Percentiles rank a stretch among this genome's conserved stretches.
phyloP scores from a whole-genome alignment of 805 yeast genomes.

The Nakazawaea pomicola region DNA sequence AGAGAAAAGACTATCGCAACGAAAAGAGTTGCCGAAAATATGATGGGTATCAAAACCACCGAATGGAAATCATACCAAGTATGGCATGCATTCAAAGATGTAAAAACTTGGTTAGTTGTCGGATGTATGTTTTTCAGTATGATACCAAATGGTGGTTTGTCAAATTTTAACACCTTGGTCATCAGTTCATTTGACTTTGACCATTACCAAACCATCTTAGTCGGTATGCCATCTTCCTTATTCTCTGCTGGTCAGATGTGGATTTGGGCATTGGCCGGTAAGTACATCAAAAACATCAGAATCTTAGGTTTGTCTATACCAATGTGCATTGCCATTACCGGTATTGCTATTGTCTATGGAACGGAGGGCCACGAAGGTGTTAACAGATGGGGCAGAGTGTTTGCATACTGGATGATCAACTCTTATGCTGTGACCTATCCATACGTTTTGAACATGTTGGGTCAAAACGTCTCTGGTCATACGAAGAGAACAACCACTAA shows the following conservation, averaged over 20 bases:
- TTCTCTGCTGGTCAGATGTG: conserved; percentile 18
- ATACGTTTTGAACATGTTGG: conserved; percentile 21
- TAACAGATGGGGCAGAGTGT: conserved; percentile 24
- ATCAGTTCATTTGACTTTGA: conserved; percentile 15
- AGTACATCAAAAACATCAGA: conserved; percentile 17
- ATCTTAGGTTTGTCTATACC: conserved; percentile 20
- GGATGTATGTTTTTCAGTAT: conserved; percentile 20
- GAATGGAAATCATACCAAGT: conserved; percentile 23
- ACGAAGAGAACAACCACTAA: conserved; percentile 44
- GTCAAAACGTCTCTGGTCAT: conserved; percentile 42
- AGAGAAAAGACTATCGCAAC: conserved; percentile 22
- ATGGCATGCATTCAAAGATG: conserved; percentile 19
- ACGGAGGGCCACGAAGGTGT: conserved; percentile 19
- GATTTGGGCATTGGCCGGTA: conserved; percentile 14
- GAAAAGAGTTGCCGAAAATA: conserved; percentile 23
- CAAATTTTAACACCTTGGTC: conserved; percentile 24
- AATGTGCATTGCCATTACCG: conserved; percentile 21
- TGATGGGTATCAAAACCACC: conserved; percentile 24
- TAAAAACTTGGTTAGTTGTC: conserved; percentile 19
- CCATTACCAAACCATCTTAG: conserved; percentile 13
- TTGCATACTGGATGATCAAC: conserved; percentile 28
- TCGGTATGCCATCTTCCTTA: conserved; percentile 17
- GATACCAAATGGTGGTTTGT: conserved; percentile 27
- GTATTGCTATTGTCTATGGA: conserved; percentile 21
- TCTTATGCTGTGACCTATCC: conserved; percentile 23